Percentiles rank a stretch among this genome's conserved stretches.
These are phyloP conservation scores for Pleoardoris graminearum DNA, from an alignment of 2,329 filamentous ascomycete species.

Conservation along the genomic window DNA sequence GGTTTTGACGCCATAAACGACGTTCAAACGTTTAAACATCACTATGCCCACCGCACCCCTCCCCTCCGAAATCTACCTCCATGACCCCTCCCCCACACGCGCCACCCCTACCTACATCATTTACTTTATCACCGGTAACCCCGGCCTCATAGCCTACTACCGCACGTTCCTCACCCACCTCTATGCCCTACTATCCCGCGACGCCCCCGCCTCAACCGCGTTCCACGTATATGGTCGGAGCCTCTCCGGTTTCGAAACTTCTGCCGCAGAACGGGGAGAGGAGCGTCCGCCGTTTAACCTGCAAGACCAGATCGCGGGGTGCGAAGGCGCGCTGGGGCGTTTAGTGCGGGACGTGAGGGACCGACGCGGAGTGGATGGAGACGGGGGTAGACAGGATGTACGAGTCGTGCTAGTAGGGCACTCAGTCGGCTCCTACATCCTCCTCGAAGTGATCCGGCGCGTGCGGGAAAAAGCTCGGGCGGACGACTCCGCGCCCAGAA, in stretches of 20 bases:
- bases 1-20: too few species aligned
- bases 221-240: conserved; percentile 48
- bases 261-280: too few species aligned
- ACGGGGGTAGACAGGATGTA: conserved; percentile 32
- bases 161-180: conserved; percentile 65
- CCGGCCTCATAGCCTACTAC: conserved; percentile 76
- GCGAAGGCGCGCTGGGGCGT: conserved; percentile 49
- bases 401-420: conserved; percentile 50
- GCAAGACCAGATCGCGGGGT: conserved; percentile 55
- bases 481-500: conserved; percentile 26
- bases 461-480: conserved; percentile 31
- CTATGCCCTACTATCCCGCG: conserved; percentile 53
- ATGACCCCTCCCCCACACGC: conserved; percentile 21
- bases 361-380: too few species aligned
- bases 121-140: conserved; percentile 77
- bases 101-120: conserved; percentile 55
- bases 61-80: conserved; percentile 30
- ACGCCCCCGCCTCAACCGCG: conserved; percentile 17
- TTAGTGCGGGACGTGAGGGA: conserved; percentile 40
- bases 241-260: conserved; percentile 49
- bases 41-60: neutral
- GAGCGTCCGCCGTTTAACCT: conserved; percentile 46
- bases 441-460: conserved; percentile 47
- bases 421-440: conserved; percentile 53
- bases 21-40: too few species aligned